Evolutionary conservation across 371 early-diverging fungal genomes (phyloP).

Genomic region (Mucor saturninus): DNA sequence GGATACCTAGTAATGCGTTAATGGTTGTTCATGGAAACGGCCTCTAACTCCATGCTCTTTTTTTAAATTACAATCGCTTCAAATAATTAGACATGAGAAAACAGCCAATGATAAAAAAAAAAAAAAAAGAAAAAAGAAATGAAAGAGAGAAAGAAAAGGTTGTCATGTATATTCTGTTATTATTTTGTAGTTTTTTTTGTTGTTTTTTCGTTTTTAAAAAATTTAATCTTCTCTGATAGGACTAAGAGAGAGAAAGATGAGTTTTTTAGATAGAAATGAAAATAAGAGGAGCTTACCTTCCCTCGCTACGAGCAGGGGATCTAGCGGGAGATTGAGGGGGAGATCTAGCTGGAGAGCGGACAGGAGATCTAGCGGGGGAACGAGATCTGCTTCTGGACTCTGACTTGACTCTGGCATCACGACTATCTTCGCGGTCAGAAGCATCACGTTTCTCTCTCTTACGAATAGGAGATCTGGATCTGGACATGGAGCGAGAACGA

Average conservation of each 20-base stretch:
- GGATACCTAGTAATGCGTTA: constrained; percentile 18
- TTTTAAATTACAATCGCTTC: constrained; percentile 21
- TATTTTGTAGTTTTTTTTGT: background rate
- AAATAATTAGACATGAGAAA: constrained; percentile 21
- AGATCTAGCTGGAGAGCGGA: constrained; percentile 20
- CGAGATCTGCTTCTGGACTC: constrained; percentile 24
- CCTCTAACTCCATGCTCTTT: background rate
- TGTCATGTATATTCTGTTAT: too few species aligned
- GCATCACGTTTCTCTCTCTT: constrained; percentile 47
- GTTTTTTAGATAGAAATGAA: background rate
- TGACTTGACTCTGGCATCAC: constrained; percentile 17
- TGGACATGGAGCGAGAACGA: constrained; percentile 42
- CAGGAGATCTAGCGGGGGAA: constrained; percentile 58
- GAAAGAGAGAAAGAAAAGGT: background rate
- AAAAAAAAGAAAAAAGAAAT: background rate
- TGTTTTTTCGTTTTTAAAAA: constrained; percentile 4
- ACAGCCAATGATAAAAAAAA: background rate
- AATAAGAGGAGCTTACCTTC: constrained; percentile 22
- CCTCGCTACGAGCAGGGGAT: constrained; percentile 34
- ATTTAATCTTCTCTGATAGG: constrained; percentile 28
- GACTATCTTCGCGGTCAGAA: constrained; percentile 40
- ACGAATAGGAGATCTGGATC: constrained; percentile 47
- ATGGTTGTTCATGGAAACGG: background rate
- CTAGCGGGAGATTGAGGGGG: constrained; percentile 27
- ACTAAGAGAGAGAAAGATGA: constrained; percentile 6